Percentiles rank a stretch among this genome's conserved stretches.
phyloP scores from a whole-genome alignment of 139 green algal species.

The Chlamydomonas sphaeroides region DNA sequence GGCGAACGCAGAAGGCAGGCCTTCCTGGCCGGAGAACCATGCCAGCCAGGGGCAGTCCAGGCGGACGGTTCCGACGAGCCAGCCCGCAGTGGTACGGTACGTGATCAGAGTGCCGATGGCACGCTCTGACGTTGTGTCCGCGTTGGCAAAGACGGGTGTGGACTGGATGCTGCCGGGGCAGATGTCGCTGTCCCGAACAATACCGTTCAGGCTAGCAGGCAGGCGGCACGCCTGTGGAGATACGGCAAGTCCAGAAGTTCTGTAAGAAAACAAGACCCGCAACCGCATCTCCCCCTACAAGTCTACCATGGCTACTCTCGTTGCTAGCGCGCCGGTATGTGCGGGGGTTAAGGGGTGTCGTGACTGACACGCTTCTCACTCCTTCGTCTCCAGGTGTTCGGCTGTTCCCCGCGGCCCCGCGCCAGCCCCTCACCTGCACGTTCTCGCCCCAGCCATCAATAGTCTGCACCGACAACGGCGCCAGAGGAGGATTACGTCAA shows the following conservation, averaged over 20 bases:
- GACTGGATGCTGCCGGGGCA: slow-evolving; percentile 1
- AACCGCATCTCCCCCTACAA: too few relatives aligned
- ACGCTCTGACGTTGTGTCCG: not conserved
- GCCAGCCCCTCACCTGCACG: not conserved
- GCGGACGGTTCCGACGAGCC: slow-evolving; percentile 6
- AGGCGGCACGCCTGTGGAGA: slow-evolving; percentile 8
- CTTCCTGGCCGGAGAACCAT: slow-evolving; percentile 4
- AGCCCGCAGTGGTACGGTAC: slow-evolving; percentile 10
- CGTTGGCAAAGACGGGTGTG: slow-evolving; percentile 1
- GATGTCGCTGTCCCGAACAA: slow-evolving; percentile 18
- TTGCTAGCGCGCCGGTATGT: too few relatives aligned
- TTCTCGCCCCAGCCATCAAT: slow-evolving; percentile 33
- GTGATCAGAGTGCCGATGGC: slow-evolving; percentile 29
- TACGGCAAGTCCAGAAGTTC: too few relatives aligned
- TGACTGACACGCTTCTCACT: too few relatives aligned
- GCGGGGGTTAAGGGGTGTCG: too few relatives aligned
- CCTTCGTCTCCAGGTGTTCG: too few relatives aligned
- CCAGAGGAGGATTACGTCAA: too few relatives aligned
- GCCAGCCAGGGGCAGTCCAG: slow-evolving; percentile 35
- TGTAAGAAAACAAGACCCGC: too few relatives aligned
- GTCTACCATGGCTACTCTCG: too few relatives aligned
- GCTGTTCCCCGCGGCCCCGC: too few relatives aligned
- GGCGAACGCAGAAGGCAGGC: not conserved
- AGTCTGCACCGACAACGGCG: not conserved
- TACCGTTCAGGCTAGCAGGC: slow-evolving; percentile 26